Evolutionary conservation across 2,329 filamentous ascomycete species (phyloP).

Genomic region (Bipolaris victoriae): DNA sequence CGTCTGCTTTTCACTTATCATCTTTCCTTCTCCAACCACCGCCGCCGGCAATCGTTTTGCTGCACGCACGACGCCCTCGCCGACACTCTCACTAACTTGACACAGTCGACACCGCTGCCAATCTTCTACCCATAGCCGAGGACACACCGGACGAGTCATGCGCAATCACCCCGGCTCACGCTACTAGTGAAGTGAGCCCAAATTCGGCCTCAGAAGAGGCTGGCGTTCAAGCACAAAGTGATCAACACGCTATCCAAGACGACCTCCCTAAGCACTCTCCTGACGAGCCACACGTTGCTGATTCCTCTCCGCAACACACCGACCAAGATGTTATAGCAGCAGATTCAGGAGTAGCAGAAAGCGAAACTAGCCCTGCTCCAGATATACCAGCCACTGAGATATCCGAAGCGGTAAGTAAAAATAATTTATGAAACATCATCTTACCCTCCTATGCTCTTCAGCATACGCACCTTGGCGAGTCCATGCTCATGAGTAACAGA

Average conservation of each 20-base stretch:
- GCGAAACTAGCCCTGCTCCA: constrained; percentile 8
- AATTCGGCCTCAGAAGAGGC: constrained; percentile 13
- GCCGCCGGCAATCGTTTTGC: constrained; percentile 2
- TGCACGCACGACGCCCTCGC: neutral
- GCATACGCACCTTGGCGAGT: neutral
- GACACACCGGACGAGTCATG: constrained; percentile 10
- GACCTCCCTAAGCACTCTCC: constrained; percentile 1
- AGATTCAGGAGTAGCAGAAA: constrained; percentile 5
- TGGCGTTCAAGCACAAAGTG: constrained; percentile 13
- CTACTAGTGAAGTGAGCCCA: constrained; percentile 13
- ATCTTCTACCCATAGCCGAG: neutral
- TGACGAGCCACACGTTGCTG: constrained; percentile 1
- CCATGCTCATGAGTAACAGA: constrained; percentile 9
- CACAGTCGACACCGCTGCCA: constrained; percentile 13
- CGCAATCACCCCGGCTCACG: constrained; percentile 14
- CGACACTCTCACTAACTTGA: constrained; percentile 14
- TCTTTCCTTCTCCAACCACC: constrained; percentile 7
- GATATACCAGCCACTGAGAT: constrained; percentile 12
- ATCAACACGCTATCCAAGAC: constrained; percentile 8
- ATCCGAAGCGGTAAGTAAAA: constrained; percentile 14
- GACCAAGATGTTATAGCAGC: constrained; percentile 12
- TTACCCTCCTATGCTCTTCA: neutral
- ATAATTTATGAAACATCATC: neutral
- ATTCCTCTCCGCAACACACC: constrained; percentile 4
- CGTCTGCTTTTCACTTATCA: constrained; percentile 9